Percentiles rank a stretch among this genome's conserved stretches.
Evolutionary conservation across 768 basidiomycete species (phyloP).

Genomic region (Dacryopinax spathularia): DNA sequence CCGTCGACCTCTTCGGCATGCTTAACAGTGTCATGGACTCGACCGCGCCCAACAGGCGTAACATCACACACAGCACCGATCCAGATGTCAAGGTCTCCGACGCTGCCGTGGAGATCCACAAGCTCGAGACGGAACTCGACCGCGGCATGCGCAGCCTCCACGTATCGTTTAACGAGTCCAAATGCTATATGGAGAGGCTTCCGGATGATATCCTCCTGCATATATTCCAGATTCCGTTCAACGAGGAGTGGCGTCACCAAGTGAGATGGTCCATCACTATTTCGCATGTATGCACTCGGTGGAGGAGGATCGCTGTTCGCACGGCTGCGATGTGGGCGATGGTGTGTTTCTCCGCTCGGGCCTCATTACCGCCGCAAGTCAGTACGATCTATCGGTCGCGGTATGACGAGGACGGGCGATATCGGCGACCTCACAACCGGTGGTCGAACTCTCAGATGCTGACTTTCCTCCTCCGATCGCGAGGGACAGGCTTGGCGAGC

Average conservation of each 20-base stretch:
- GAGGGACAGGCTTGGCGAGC: not conserved
- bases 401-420: not conserved
- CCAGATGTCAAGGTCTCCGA: not conserved
- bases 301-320: not conserved
- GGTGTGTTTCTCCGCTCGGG: not conserved
- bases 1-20: constrained; percentile 3
- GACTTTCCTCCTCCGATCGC: not conserved
- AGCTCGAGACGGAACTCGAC: not conserved
- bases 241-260: not conserved
- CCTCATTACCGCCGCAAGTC: not conserved
- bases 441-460: not conserved
- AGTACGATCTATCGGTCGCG: not conserved
- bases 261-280: not conserved
- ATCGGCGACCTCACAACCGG: not conserved
- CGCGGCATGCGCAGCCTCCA: not conserved
- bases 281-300: not conserved
- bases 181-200: not conserved
- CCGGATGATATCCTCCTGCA: constrained; percentile 2
- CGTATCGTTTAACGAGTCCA: not conserved
- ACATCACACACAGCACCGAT: constrained; percentile 2
- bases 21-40: not conserved
- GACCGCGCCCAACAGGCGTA: not conserved
- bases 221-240: not conserved
- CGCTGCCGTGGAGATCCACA: not conserved
- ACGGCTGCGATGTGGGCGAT: not conserved